Conservation (phyloP, 306 rosid genomes). For the Lathyrus tuberosus region DNA sequence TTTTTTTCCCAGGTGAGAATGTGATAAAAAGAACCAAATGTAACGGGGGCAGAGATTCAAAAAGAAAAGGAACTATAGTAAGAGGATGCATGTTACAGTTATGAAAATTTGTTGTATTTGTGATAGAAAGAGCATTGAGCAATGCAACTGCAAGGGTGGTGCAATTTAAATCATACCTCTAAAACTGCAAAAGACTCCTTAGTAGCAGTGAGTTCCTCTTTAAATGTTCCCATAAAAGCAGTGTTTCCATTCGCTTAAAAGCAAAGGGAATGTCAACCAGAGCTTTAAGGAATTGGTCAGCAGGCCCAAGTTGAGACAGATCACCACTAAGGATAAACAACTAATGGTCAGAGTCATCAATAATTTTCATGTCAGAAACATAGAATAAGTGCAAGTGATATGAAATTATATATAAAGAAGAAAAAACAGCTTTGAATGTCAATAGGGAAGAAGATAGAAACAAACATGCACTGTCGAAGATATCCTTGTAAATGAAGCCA, state of each 20-base stretch:
- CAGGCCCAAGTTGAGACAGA: constrained; percentile 81
- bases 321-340: constrained; percentile 72
- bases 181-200: constrained; percentile 70
- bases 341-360: no score
- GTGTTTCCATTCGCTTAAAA: constrained; percentile 80
- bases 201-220: constrained; percentile 70
- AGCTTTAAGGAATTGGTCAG: constrained; percentile 82
- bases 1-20: not conserved
- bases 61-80: constrained; percentile 7
- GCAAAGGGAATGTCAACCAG: constrained; percentile 82
- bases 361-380: no score
- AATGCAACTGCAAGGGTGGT: constrained; percentile 31
- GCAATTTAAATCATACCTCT: constrained; percentile 61
- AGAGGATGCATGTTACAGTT: constrained; percentile 24
- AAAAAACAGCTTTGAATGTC: no score
- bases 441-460: no score
- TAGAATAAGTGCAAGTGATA: no score
- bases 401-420: no score
- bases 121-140: constrained; percentile 30
- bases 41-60: constrained; percentile 11
- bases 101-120: not conserved
- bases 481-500: no score
- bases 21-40: constrained; percentile 21
- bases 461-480: no score
- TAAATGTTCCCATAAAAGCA: constrained; percentile 74